phyloP scores from a whole-genome alignment of 2,329 filamentous ascomycete genomes.

The Tetracladium maxilliforme region DNA sequence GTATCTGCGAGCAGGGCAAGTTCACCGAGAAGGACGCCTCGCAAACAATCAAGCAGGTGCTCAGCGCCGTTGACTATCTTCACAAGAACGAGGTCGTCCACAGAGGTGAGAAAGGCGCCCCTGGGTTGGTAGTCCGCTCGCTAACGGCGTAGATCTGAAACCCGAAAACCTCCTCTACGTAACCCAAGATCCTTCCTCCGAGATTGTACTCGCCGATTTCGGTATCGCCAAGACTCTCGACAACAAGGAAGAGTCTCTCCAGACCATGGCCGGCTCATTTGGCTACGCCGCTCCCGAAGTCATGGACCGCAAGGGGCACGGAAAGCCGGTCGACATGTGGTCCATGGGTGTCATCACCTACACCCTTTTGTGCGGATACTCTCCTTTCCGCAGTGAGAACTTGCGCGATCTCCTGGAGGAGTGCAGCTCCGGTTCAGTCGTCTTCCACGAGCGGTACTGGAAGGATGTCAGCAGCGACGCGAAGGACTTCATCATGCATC shows the following conservation, averaged over 20 bases:
- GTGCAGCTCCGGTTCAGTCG: constrained; percentile 67
- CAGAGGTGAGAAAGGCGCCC: constrained; percentile 43
- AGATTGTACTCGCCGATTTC: constrained; percentile 89
- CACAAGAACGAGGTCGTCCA: constrained; percentile 93
- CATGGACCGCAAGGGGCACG: constrained; percentile 94
- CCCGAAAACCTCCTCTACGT: constrained; percentile 95
- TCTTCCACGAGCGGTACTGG: constrained; percentile 98
- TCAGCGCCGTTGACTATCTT: constrained; percentile 86
- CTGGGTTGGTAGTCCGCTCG: background rate
- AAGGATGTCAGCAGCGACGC: constrained; percentile 91
- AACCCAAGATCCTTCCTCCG: constrained; percentile 60
- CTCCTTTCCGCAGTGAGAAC: constrained; percentile 91
- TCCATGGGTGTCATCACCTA: constrained; percentile 98
- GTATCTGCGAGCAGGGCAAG: constrained; percentile 94
- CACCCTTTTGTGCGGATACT: constrained; percentile 94
- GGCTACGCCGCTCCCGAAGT: constrained; percentile 96
- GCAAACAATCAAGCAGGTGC: constrained; percentile 85
- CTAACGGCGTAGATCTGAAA: constrained; percentile 61
- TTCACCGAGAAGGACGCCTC: constrained; percentile 98
- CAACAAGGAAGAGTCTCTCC: constrained; percentile 77
- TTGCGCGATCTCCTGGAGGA: constrained; percentile 88
- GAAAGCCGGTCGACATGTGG: constrained; percentile 99
- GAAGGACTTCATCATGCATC: constrained; percentile 78
- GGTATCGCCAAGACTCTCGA: constrained; percentile 98
- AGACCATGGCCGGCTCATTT: constrained; percentile 97